These are phyloP conservation scores for Stellera chamaejasme DNA, from an alignment of 345 rosid genomes.

Conservation along the genomic window DNA sequence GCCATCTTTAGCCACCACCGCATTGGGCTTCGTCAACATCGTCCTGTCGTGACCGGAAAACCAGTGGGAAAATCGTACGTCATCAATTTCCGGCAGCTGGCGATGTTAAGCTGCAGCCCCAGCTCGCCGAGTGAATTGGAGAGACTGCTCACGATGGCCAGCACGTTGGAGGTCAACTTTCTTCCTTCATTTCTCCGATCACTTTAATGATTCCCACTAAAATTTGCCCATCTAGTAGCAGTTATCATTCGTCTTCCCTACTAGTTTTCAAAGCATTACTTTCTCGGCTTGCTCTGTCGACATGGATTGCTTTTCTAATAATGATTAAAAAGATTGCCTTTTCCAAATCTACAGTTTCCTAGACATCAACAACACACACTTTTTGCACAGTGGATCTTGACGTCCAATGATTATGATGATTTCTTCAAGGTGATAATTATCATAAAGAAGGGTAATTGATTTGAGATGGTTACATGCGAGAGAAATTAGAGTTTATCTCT, in stretches of 20 bases:
- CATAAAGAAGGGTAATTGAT: not conserved
- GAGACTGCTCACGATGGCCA: too few relatives aligned
- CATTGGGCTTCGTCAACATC: too few relatives aligned
- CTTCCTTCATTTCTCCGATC: too few relatives aligned
- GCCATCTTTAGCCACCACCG: too few relatives aligned
- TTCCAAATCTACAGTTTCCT: constrained; percentile 2
- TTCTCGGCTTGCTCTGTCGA: constrained; percentile 8
- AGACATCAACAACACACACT: constrained; percentile 8
- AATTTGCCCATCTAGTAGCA: too few relatives aligned
- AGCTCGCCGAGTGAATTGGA: too few relatives aligned
- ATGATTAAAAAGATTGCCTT: constrained; percentile 11
- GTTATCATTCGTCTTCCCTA: not conserved
- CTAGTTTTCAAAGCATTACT: constrained; percentile 1
- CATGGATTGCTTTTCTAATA: constrained; percentile 1
- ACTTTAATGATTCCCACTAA: too few relatives aligned
- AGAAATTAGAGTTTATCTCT: not conserved
- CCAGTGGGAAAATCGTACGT: too few relatives aligned
- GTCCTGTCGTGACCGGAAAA: too few relatives aligned
- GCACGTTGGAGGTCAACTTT: too few relatives aligned
- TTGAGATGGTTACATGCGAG: not conserved
- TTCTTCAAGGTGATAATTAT: not conserved
- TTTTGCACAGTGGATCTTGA: constrained; percentile 25
- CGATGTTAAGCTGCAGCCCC: too few relatives aligned
- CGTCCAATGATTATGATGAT: not conserved
- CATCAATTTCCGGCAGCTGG: too few relatives aligned